phyloP scores from a whole-genome alignment of 371 early-diverging fungal genomes.

The Chytridium lagenaria region DNA sequence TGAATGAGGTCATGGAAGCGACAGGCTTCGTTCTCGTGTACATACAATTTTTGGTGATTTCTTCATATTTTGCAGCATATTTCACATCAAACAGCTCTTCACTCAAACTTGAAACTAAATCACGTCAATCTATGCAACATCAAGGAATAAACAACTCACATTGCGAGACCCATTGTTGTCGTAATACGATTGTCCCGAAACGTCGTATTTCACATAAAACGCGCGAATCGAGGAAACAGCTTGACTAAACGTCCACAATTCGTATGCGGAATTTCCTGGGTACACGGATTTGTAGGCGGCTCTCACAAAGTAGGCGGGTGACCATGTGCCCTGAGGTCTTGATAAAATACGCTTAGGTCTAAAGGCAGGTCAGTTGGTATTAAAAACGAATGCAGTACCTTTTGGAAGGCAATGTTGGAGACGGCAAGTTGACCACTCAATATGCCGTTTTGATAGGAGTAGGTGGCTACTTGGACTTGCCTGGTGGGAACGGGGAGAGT shows the following conservation, averaged over 20 bases:
- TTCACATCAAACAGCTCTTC: neutral
- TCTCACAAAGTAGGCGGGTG: neutral
- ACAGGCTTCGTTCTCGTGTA: too few species aligned
- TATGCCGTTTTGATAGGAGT: neutral
- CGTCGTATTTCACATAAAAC: constrained; percentile 16
- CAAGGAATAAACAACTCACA: neutral
- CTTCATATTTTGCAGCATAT: too few species aligned
- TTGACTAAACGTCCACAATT: neutral
- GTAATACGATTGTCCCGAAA: neutral
- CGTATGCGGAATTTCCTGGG: neutral
- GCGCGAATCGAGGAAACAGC: neutral
- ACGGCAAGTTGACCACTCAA: neutral
- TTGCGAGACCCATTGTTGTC: constrained; percentile 2
- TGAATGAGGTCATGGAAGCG: too few species aligned
- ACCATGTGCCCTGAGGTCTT: constrained; percentile 10
- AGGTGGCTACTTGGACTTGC: neutral
- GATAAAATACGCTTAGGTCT: neutral
- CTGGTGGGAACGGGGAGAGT: neutral
- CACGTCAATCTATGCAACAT: neutral
- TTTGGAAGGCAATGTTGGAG: constrained; percentile 1
- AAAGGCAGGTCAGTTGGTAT: neutral
- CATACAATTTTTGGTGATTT: too few species aligned
- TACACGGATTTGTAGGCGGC: neutral
- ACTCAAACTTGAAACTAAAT: constrained; percentile 1
- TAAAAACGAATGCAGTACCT: neutral